Evolutionary conservation across 2,329 filamentous ascomycete genomes (phyloP).

Genomic region (Trichoderma lentiforme): DNA sequence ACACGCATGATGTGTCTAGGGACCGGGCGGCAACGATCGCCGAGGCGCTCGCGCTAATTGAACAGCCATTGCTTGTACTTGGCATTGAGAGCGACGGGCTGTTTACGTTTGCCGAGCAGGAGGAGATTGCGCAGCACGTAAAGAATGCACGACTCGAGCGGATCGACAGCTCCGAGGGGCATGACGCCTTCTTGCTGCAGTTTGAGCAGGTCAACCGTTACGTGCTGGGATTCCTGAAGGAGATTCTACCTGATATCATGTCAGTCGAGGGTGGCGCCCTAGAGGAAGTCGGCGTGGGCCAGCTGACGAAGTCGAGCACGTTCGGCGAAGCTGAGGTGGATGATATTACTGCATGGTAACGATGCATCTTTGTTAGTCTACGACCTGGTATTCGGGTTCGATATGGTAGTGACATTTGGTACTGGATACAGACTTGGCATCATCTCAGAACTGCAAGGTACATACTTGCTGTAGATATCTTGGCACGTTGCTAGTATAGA

Average conservation of each 20-base stretch:
- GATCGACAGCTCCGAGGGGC: conserved; percentile 91
- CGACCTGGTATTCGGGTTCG: neutral
- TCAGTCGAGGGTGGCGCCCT: conserved; percentile 50
- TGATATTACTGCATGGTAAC: conserved; percentile 90
- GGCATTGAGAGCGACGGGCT: conserved; percentile 95
- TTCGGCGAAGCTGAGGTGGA: conserved; percentile 96
- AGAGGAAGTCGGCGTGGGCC: conserved; percentile 52
- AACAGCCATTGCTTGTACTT: conserved; percentile 86
- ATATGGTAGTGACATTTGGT: neutral
- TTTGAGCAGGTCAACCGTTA: conserved; percentile 96
- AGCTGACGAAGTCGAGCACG: conserved; percentile 79
- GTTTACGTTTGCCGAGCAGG: conserved; percentile 95
- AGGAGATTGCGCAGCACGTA: conserved; percentile 82
- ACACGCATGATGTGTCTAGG: conserved; percentile 92
- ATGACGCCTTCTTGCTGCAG: conserved; percentile 93
- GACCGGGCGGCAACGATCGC: conserved; percentile 65
- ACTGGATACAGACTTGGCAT: neutral
- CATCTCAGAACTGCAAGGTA: neutral
- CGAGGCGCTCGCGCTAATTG: conserved; percentile 74
- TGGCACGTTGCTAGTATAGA: neutral
- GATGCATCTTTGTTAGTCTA: neutral
- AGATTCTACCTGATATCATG: conserved; percentile 89
- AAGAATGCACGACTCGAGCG: conserved; percentile 73
- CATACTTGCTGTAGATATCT: neutral
- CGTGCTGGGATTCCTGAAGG: conserved; percentile 76